Conservation (phyloP, 2,329 filamentous ascomycete genomes). For the Aspergillus udagawae region DNA sequence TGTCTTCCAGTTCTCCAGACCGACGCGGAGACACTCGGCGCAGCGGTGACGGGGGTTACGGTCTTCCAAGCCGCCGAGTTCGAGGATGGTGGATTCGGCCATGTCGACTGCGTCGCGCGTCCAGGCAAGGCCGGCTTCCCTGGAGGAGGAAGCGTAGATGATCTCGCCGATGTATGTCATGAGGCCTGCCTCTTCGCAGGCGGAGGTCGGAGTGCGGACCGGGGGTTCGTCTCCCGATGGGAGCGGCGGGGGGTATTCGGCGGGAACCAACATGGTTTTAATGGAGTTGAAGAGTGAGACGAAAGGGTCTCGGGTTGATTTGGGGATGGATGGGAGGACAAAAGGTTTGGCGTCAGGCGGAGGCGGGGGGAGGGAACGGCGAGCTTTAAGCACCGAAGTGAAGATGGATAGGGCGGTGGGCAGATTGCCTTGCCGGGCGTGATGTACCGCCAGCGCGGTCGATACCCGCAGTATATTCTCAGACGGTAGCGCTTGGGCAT, state of each 20-base stretch:
- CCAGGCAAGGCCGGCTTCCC: constrained; percentile 76
- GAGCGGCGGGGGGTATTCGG: constrained; percentile 65
- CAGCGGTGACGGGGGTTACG: constrained; percentile 57
- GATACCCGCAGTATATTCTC: constrained; percentile 71
- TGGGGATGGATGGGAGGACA: constrained; percentile 19
- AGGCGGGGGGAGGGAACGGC: constrained; percentile 54
- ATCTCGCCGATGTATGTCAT: constrained; percentile 94
- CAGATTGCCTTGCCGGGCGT: constrained; percentile 65
- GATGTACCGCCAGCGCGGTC: constrained; percentile 74
- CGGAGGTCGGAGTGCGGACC: constrained; percentile 58
- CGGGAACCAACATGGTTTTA: constrained; percentile 48
- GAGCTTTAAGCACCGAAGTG: constrained; percentile 75
- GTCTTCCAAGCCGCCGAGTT: constrained; percentile 29
- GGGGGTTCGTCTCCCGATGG: constrained; percentile 67
- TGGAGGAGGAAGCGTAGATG: constrained; percentile 65
- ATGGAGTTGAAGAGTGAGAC: constrained; percentile 36
- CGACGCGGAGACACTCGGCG: constrained; percentile 70
- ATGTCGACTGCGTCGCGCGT: constrained; percentile 81
- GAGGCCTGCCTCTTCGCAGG: constrained; percentile 79
- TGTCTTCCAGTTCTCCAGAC: constrained; percentile 73
- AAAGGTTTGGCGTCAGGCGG: constrained; percentile 24
- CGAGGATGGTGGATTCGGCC: constrained; percentile 61
- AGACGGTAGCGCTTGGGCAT: constrained; percentile 53
- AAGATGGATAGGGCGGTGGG: constrained; percentile 74
- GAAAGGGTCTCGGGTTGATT: constrained; percentile 24